Percentiles rank a stretch among this genome's conserved stretches.
These are phyloP conservation scores for Leccinum subgranulosum DNA, from an alignment of 768 basidiomycete species.

Conservation along the genomic window DNA sequence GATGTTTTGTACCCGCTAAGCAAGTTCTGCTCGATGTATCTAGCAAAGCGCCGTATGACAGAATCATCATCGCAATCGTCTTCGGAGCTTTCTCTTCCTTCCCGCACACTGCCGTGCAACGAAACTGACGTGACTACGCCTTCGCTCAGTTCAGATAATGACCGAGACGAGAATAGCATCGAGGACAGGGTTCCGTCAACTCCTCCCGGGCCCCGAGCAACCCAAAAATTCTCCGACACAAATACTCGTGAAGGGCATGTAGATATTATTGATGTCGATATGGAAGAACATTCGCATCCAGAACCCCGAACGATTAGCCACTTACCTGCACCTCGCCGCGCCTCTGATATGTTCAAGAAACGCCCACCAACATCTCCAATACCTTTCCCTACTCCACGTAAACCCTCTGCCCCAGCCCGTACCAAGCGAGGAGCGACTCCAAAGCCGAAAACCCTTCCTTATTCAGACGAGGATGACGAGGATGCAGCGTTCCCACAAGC, in stretches of 20 bases:
- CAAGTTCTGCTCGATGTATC: conserved; percentile 12
- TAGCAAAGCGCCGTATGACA: conserved; percentile 39
- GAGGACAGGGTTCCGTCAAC: conserved; percentile 48
- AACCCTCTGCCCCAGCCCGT: conserved; percentile 58
- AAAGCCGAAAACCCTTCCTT: conserved; percentile 19
- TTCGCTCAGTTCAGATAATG: conserved; percentile 74
- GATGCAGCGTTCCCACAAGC: conserved; percentile 11
- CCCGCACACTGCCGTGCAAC: conserved; percentile 30
- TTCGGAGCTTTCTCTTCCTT: conserved; percentile 18
- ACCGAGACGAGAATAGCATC: conserved; percentile 45
- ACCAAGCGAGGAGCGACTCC: conserved; percentile 33
- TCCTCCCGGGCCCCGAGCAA: conserved; percentile 42
- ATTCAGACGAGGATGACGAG: conserved; percentile 24
- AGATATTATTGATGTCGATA: conserved; percentile 39
- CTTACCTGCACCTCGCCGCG: conserved; percentile 11
- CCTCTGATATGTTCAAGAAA: conserved; percentile 48
- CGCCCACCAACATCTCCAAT: conserved; percentile 67
- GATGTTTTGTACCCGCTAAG: background rate
- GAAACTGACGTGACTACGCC: conserved; percentile 54
- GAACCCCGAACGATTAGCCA: conserved; percentile 7
- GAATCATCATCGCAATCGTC: conserved; percentile 26
- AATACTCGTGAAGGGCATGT: conserved; percentile 10
- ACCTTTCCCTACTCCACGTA: conserved; percentile 48
- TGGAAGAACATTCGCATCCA: conserved; percentile 23
- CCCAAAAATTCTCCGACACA: background rate